Evolutionary conservation across 83 land plant species (phyloP).

Genomic region (Diphasiastrum complanatum): DNA sequence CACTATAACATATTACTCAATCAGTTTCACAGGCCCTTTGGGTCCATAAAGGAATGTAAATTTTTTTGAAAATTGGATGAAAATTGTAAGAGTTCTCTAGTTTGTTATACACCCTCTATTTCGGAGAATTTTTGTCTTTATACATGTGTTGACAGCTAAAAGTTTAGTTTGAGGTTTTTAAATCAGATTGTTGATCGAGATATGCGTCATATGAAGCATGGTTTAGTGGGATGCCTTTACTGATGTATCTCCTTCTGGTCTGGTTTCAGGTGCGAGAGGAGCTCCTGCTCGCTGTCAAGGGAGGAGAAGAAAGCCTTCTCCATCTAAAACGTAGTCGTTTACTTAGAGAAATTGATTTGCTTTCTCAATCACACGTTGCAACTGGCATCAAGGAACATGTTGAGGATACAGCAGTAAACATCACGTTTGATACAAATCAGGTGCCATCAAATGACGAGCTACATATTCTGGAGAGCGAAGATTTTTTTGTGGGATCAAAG

Average conservation of each 20-base stretch:
- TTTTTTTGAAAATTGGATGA: too few relatives aligned
- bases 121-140: too few relatives aligned
- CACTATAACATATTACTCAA: too few relatives aligned
- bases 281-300: conserved; percentile 62
- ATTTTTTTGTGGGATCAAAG: conserved; percentile 52
- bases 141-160: too few relatives aligned
- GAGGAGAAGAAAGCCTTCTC: conserved; percentile 84
- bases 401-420: conserved; percentile 31
- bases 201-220: not conserved
- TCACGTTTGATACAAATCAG: too few relatives aligned
- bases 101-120: too few relatives aligned
- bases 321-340: conserved; percentile 72
- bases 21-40: too few relatives aligned
- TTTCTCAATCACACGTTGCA: conserved; percentile 8
- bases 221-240: not conserved
- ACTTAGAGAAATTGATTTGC: conserved; percentile 50
- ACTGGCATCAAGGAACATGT: not conserved
- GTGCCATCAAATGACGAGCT: conserved; percentile 26
- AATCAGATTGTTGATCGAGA: not conserved
- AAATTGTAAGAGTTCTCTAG: too few relatives aligned
- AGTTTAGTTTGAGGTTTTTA: too few relatives aligned
- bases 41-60: too few relatives aligned
- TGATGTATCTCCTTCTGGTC: not conserved
- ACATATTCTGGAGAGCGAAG: conserved; percentile 25
- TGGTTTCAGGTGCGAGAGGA: conserved; percentile 66